Evolutionary conservation across 148 eudicot genomes (phyloP).

Genomic region (Chenopodium formosanum): DNA sequence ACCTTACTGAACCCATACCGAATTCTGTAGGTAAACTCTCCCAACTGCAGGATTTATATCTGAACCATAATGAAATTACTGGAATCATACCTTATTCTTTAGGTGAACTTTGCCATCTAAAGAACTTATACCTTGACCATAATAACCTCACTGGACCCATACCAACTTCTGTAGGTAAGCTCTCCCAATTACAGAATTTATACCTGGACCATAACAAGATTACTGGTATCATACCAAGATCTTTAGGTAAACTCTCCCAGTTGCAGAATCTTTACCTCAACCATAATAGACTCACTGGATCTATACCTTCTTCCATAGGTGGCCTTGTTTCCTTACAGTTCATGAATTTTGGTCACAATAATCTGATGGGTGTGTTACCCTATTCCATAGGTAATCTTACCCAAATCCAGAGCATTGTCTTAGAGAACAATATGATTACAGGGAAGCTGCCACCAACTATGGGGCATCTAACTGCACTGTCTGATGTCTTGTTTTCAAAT

Average conservation of each 20-base stretch:
- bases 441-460: conserved; percentile 57
- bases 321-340: conserved; percentile 42
- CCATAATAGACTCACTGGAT: conserved; percentile 44
- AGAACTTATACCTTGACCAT: no score
- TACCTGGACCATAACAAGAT: conserved; percentile 21
- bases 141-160: not conserved
- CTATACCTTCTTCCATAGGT: conserved; percentile 49
- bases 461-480: conserved; percentile 43
- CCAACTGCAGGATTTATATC: conserved; percentile 7
- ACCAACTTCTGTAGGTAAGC: not conserved
- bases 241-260: no score
- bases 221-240: no score
- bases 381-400: conserved; percentile 43
- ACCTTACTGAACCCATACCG: conserved; percentile 1
- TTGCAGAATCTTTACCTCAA: conserved; percentile 20
- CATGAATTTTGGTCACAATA: conserved; percentile 36
- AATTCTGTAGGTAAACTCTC: not conserved
- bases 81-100: conserved; percentile 46
- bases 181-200: not conserved
- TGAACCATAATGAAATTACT: conserved; percentile 37
- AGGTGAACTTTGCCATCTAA: no score
- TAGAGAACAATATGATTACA: conserved; percentile 50
- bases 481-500: conserved; percentile 40
- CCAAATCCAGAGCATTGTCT: conserved; percentile 33
- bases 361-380: conserved; percentile 46